Base-by-base conservation (phyloP, 805 yeast genomes). In the Metschnikowia lachancei region DNA sequence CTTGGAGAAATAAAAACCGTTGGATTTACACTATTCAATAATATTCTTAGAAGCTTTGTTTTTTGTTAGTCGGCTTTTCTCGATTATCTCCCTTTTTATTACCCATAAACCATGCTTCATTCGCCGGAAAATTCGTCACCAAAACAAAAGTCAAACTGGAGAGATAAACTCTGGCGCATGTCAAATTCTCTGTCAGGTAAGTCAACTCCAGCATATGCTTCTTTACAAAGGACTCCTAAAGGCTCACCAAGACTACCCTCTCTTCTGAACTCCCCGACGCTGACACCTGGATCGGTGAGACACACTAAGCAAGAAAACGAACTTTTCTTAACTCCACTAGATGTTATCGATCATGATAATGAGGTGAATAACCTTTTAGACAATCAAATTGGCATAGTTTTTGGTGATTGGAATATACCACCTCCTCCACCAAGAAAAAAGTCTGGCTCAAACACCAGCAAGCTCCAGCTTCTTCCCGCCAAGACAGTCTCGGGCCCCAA, bases 361-460 rank as follows among this genome's bases (percentile, higher is more conserved):
- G 55, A 46, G 20, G 45, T 43, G 8, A 47, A 53, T 18, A 42
- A 39, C 28, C 54, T 53, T 17, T 43, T 53, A 24, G 50, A 46
- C 2, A 47, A 49, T 30, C 53, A 44, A 19, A 42, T 41, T n/a
- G 50, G 46, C 6, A 41, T 53, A 30, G 11, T 46, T 8, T 36
- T 51, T 24, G 59, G 57, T 5, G 53, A 50, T 12, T 44, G 48
- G 26, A 34, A 35, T 2, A 46, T 55, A n/a, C 57, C 57, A 1
- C 57, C 59, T 1, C 59, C 59, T 9, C 58, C 56, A 2, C 59
- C 59, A 4, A 42, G 49, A 38, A 45, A 45, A 24, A 36, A 17
- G 28, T 2, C 40, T 20, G 29, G 41, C 16, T 19, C 42, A 4
- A 19, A 24, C 29, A 9, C 42, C 17, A 41, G 17, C 42, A 41